Evolutionary conservation across 768 basidiomycete genomes (phyloP), one percentile per base, ranked within the genome.

Genomic region (Suillus brevipes): DNA sequence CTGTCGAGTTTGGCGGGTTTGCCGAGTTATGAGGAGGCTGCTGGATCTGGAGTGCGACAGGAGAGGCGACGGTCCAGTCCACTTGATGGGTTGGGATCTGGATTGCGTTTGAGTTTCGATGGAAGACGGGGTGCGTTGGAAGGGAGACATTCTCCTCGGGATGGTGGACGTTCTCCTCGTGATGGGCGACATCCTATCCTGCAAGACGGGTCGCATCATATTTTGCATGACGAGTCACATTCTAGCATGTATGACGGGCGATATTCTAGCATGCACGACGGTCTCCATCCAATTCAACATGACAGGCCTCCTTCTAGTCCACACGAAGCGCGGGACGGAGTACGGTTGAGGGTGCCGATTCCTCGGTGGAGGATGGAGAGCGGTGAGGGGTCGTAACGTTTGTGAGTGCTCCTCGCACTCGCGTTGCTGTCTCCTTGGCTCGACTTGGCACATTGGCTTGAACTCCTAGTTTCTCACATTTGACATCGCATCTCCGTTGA

Each of bases 11-110:
- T 89, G 80, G 81, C 80, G 34, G 94, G 91, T 7, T 73, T 97
- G 69, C 96, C 96, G 56, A 91, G 88, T 45, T 99, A 99, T 69
- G 94, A 93, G 69, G 94, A 94, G 72, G 85, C 85, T 13, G 71
- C 74, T 58, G 60, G 71, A 66, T 50, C 36, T 52, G 16, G 53
- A 42, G 60, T 6, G 58, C 36, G n/a, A 16, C 31, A 55, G 10
- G 53, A 34, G 28, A 53, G 18, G 52, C 18, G 18, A 53, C 9
- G 31, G 52, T 12, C 53, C 20, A 25, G 50, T 28, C 50, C 28
- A 28, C 14, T 16, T 18, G 50, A 52, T 25, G 50, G 23, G 49
- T 50, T 28, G 7, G 25, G 14, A 5, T 50, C 25, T 53, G 53
- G 31, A 18, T 53, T 18, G 16, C 31, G 31, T 55, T 34, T 55